These are phyloP conservation scores for Tuber aestivum DNA, from an alignment of 495 filamentous ascomycete species.

Conservation along the genomic window DNA sequence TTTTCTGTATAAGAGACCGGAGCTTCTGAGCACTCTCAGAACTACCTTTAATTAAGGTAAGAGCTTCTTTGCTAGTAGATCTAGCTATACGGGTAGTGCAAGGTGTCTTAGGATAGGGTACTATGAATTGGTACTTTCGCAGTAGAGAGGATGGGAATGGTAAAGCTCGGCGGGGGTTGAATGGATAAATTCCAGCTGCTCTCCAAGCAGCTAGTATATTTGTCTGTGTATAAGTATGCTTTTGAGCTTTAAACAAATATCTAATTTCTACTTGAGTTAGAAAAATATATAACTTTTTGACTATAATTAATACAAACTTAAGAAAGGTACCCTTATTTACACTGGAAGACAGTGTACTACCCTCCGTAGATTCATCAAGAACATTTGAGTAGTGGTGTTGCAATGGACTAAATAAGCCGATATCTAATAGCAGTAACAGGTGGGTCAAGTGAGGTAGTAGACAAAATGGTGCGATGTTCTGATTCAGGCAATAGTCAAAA, in stretches of 20 bases:
- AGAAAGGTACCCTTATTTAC: slow-evolving; percentile 18
- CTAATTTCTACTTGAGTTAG: neutral
- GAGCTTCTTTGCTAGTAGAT: slow-evolving; percentile 8
- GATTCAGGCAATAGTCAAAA: slow-evolving; percentile 20
- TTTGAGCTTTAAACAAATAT: slow-evolving; percentile 10
- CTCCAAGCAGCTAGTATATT: slow-evolving; percentile 8
- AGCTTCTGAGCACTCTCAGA: neutral
- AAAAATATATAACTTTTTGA: too few species aligned
- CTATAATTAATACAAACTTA: neutral
- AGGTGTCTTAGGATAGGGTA: neutral
- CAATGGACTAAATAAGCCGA: slow-evolving; percentile 16
- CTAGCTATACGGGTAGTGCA: neutral
- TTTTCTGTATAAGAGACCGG: neutral
- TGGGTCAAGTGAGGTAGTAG: slow-evolving; percentile 22
- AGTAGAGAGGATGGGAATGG: too few species aligned
- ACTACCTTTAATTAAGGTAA: slow-evolving; percentile 4
- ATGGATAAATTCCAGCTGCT: slow-evolving; percentile 2
- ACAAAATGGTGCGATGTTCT: slow-evolving; percentile 23
- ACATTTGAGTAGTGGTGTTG: slow-evolving; percentile 8
- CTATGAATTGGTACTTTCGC: neutral
- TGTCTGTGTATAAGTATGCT: slow-evolving; percentile 2
- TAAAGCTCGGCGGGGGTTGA: neutral
- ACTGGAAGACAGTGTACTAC: neutral
- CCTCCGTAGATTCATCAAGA: slow-evolving; percentile 16
- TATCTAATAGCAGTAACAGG: too few species aligned